phyloP scores from a whole-genome alignment of 148 eudicot species.

The Nepenthes gracilis region DNA sequence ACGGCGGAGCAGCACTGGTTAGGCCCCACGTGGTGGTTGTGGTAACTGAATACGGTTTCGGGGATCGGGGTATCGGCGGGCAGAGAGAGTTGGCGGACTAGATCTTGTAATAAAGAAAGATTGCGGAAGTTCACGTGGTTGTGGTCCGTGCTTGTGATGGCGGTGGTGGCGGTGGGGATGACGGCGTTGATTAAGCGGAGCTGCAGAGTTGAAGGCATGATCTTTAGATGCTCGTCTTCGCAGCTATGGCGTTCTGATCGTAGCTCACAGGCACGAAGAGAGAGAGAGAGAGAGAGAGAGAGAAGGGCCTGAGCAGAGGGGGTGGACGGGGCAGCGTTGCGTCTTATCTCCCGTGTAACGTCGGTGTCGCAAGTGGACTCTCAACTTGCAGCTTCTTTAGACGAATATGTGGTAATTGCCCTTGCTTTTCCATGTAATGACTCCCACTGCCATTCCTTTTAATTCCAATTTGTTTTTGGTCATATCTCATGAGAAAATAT shows the following conservation, averaged over 20 bases:
- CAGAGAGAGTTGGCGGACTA: conserved; percentile 13
- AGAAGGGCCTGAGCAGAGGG: background rate
- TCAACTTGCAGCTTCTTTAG: conserved; percentile 6
- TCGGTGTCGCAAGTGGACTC: conserved; percentile 20
- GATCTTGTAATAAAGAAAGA: conserved; percentile 17
- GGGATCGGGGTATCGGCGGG: conserved; percentile 24
- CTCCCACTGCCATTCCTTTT: too few species aligned
- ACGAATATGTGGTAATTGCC: too few species aligned
- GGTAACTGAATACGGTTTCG: conserved; percentile 25
- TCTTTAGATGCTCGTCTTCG: background rate
- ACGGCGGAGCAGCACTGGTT: conserved; percentile 55
- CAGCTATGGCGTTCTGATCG: too few species aligned
- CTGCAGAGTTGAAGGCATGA: conserved; percentile 48
- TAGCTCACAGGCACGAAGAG: background rate
- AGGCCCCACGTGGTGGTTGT: conserved; percentile 37
- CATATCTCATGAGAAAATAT: too few species aligned
- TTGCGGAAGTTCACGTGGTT: conserved; percentile 1
- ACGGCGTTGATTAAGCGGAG: conserved; percentile 21
- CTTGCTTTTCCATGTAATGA: too few species aligned
- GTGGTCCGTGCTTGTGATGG: conserved; percentile 3
- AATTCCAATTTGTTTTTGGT: too few species aligned
- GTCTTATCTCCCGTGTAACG: too few species aligned
- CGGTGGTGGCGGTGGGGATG: conserved; percentile 4
- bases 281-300: background rate
- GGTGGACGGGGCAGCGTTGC: background rate